A percentile compares a stretch with the other conserved stretches of the same genome.
Evolutionary conservation across 2,329 filamentous ascomycete genomes (phyloP).

Genomic region (Thelonectria olida): DNA sequence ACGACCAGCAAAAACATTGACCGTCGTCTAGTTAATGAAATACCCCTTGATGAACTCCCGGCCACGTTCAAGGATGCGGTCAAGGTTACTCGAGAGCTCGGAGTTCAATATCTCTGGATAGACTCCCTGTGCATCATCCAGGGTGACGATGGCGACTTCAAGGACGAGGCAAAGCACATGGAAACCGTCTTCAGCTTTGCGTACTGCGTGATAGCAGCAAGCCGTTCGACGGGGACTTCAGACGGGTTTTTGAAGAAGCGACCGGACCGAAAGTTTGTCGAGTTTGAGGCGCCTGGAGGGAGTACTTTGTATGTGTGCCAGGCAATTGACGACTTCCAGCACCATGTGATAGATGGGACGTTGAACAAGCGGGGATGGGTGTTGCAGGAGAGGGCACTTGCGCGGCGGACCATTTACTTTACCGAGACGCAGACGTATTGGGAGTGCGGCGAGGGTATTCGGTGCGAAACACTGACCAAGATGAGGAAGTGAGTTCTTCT

Average conservation of each 20-base stretch:
- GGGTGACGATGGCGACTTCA: slow-evolving; percentile 5
- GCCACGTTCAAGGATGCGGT: slow-evolving; percentile 16
- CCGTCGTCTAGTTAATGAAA: neutral
- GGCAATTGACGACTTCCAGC: slow-evolving; percentile 26
- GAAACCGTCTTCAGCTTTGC: slow-evolving; percentile 1
- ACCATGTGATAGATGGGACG: slow-evolving; percentile 18
- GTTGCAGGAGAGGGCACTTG: slow-evolving; percentile 24
- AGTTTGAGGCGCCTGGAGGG: neutral
- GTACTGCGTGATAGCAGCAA: slow-evolving; percentile 6
- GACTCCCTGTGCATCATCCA: slow-evolving; percentile 29
- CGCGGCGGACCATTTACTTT: slow-evolving; percentile 31
- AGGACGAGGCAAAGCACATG: slow-evolving; percentile 1
- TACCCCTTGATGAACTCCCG: slow-evolving; percentile 58
- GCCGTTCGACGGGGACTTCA: neutral
- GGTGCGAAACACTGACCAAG: slow-evolving; percentile 24
- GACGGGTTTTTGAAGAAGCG: slow-evolving; percentile 11
- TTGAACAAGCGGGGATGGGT: slow-evolving; percentile 21
- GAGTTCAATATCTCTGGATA: slow-evolving; percentile 27
- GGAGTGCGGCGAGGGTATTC: slow-evolving; percentile 29
- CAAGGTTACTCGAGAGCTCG: neutral
- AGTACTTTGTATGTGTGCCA: slow-evolving; percentile 18
- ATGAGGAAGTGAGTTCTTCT: slow-evolving; percentile 25
- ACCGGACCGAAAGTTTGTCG: neutral
- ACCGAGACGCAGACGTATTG: slow-evolving; percentile 27
- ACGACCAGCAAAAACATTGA: slow-evolving; percentile 14